phyloP scores from a whole-genome alignment of 495 filamentous ascomycete species.

The Tuber umbilicatum region DNA sequence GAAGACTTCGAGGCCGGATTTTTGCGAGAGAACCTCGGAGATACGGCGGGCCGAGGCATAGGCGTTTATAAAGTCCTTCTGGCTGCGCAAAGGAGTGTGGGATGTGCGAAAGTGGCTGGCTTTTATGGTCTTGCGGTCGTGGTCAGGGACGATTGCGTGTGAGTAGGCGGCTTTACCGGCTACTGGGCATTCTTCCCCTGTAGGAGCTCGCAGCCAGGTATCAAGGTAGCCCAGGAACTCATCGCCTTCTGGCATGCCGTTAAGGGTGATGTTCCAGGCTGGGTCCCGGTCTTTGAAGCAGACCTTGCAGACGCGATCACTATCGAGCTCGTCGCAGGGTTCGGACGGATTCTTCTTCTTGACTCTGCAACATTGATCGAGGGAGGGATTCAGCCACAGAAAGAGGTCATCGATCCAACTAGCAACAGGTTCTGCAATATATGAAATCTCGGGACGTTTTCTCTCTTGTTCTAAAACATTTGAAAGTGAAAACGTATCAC shows the following conservation, averaged over 20 bases:
- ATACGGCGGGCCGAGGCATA: slow-evolving; percentile 89
- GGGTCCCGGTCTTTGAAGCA: slow-evolving; percentile 74
- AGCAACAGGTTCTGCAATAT: slow-evolving; percentile 82
- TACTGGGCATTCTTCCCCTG: slow-evolving; percentile 73
- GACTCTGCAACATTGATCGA: slow-evolving; percentile 68
- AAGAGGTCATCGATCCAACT: slow-evolving; percentile 98
- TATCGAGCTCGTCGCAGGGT: slow-evolving; percentile 48
- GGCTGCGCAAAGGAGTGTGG: slow-evolving; percentile 75
- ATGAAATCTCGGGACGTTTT: slow-evolving; percentile 81
- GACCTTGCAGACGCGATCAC: slow-evolving; percentile 47
- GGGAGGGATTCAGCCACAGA: slow-evolving; percentile 82
- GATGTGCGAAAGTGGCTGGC: slow-evolving; percentile 88
- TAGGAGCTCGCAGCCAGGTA: slow-evolving; percentile 74
- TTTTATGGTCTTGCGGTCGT: slow-evolving; percentile 55
- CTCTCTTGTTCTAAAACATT: slow-evolving; percentile 89
- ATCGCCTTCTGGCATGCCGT: slow-evolving; percentile 82
- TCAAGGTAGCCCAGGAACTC: slow-evolving; percentile 82
- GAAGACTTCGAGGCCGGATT: slow-evolving; percentile 71
- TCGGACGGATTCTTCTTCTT: slow-evolving; percentile 34
- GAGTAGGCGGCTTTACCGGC: slow-evolving; percentile 83
- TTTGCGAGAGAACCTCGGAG: slow-evolving; percentile 60
- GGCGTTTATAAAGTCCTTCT: slow-evolving; percentile 87
- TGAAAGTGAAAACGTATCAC: slow-evolving; percentile 70
- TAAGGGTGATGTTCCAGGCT: slow-evolving; percentile 77
- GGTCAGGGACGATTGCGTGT: slow-evolving; percentile 73